Conservation (phyloP, 192 early-diverging fungal genomes). For the Coemansia sp. region DNA sequence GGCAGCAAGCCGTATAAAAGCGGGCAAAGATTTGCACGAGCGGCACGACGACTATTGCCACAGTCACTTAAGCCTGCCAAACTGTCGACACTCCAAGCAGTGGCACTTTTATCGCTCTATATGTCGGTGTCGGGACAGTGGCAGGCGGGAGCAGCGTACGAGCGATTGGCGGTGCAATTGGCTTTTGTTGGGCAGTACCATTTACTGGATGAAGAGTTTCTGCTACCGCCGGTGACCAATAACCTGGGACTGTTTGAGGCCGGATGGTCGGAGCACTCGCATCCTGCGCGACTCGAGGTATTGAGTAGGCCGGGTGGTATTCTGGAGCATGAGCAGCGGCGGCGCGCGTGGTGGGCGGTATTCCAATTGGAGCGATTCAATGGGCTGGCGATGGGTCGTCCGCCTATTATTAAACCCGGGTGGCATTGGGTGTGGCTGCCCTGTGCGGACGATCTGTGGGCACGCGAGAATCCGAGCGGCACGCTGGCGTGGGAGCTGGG, state of each 20-base stretch:
- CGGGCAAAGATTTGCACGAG: conserved; percentile 32
- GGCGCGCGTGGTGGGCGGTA: conserved; percentile 54
- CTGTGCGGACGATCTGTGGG: conserved; percentile 50
- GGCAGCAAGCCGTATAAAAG: conserved; percentile 26
- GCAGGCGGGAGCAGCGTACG: conserved; percentile 50
- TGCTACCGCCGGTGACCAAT: conserved; percentile 46
- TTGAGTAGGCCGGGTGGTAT: conserved; percentile 46
- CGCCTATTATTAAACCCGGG: conserved; percentile 54
- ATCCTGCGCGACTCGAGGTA: conserved; percentile 42
- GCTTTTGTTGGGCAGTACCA: conserved; percentile 55
- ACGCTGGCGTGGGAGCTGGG: conserved; percentile 52
- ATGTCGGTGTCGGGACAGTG: conserved; percentile 50
- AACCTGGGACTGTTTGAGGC: conserved; percentile 49
- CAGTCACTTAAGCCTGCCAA: conserved; percentile 4
- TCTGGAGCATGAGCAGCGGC: conserved; percentile 46
- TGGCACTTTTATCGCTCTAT: conserved; percentile 39
- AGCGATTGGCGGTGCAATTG: conserved; percentile 51
- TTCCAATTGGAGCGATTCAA: conserved; percentile 55
- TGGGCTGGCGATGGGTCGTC: conserved; percentile 53
- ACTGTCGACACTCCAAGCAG: conserved; percentile 45
- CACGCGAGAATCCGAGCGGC: conserved; percentile 29
- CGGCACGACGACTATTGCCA: conserved; percentile 30
- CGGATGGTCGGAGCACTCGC: conserved; percentile 53
- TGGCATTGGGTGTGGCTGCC: conserved; percentile 60
- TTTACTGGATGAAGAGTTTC: conserved; percentile 53